Percentiles rank a stretch among this genome's conserved stretches.
Conservation (phyloP, 2,329 filamentous ascomycete genomes). For the Parastagonospora nodorum region DNA sequence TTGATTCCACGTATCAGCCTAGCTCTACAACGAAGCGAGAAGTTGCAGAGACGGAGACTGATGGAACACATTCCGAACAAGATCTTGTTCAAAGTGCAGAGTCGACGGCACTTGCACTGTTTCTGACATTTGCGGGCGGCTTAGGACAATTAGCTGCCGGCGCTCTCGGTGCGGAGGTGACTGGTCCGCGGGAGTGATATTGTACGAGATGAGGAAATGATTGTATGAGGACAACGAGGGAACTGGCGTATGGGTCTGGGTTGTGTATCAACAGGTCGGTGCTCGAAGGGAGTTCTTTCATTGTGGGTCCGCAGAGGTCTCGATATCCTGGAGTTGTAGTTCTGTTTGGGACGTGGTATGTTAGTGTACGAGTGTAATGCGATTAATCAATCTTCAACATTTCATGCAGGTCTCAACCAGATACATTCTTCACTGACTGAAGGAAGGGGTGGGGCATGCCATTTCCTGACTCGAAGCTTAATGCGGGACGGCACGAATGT, state of each 20-base stretch:
- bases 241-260: background rate
- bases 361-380: too few relatives aligned
- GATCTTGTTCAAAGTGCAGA: slow-evolving; percentile 41
- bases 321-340: background rate
- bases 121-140: slow-evolving; percentile 41
- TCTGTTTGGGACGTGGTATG: background rate
- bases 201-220: background rate
- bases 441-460: background rate
- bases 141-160: slow-evolving; percentile 40
- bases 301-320: background rate
- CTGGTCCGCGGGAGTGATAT: slow-evolving; percentile 19
- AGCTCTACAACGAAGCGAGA: slow-evolving; percentile 22
- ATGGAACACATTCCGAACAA: slow-evolving; percentile 30
- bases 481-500: too few relatives aligned
- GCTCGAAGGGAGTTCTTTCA: background rate
- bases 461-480: too few relatives aligned
- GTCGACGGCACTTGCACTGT: slow-evolving; percentile 42
- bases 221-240: background rate
- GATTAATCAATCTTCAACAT: too few relatives aligned
- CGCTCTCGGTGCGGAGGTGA: slow-evolving; percentile 44
- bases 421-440: background rate
- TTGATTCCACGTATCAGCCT: slow-evolving; percentile 33
- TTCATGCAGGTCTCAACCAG: background rate
- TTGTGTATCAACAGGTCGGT: background rate
- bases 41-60: slow-evolving; percentile 33